Percentiles rank a stretch among this genome's conserved stretches.
phyloP scores from a whole-genome alignment of 305 asterid species.

The Fraxinus ornus region DNA sequence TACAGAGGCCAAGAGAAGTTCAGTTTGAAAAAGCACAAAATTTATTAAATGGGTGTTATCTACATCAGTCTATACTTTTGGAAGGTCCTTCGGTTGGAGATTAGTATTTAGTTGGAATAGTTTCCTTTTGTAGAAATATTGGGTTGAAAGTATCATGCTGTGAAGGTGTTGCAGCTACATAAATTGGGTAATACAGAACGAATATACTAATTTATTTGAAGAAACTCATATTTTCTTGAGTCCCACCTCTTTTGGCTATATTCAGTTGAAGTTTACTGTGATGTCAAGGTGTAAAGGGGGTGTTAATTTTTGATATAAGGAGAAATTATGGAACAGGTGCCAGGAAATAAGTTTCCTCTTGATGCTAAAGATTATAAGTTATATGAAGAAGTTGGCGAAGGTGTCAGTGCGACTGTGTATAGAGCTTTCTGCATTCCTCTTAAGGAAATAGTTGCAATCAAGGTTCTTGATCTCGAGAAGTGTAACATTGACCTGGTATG shows the following conservation, averaged over 20 bases:
- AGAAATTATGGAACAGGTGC: constrained; percentile 48
- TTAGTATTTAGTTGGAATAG: constrained; percentile 13
- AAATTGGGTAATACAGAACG: constrained; percentile 21
- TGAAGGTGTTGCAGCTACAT: constrained; percentile 26
- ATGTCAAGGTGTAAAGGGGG: constrained; percentile 27
- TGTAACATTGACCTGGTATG: constrained; percentile 93
- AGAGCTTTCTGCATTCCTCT: constrained; percentile 80
- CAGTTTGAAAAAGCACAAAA: constrained; percentile 12
- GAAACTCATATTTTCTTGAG: constrained; percentile 22
- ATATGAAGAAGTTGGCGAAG: constrained; percentile 92
- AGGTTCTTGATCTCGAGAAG: constrained; percentile 97
- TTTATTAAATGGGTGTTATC: not conserved
- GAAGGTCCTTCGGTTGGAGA: constrained; percentile 12
- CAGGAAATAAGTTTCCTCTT: constrained; percentile 71
- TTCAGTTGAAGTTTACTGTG: constrained; percentile 23
- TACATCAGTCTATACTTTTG: constrained; percentile 11
- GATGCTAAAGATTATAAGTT: constrained; percentile 67
- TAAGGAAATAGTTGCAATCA: constrained; percentile 81
- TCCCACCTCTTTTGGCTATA: constrained; percentile 16
- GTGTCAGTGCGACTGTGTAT: constrained; percentile 91
- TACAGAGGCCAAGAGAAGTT: not conserved
- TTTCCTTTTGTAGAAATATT: constrained; percentile 8
- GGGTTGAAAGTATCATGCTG: constrained; percentile 8
- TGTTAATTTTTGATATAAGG: constrained; percentile 24
- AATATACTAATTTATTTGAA: constrained; percentile 34